phyloP scores from a whole-genome alignment of 768 basidiomycete species.

The Russula sp. region DNA sequence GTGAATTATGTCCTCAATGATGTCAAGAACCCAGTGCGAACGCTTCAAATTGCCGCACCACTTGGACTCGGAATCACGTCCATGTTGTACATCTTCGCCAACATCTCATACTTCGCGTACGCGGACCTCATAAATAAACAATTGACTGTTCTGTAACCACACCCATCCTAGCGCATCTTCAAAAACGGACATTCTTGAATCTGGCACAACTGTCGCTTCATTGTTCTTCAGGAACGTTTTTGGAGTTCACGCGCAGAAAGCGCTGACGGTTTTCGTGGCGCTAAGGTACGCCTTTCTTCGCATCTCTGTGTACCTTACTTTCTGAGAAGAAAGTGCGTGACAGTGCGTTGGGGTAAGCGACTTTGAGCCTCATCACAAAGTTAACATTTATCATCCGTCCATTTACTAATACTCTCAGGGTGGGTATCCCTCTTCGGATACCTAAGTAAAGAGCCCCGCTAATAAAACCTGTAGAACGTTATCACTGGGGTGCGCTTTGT shows the following conservation, averaged over 20 bases:
- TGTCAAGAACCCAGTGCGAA: constrained; percentile 51
- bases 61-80: constrained; percentile 50
- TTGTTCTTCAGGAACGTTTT: constrained; percentile 58
- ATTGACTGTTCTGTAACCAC: not conserved
- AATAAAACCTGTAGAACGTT: constrained; percentile 7
- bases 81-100: constrained; percentile 47
- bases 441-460: not conserved
- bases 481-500: constrained; percentile 2
- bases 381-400: not conserved
- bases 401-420: not conserved
- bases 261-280: constrained; percentile 48
- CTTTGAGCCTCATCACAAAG: not conserved
- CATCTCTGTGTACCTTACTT: too few relatives aligned
- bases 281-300: constrained; percentile 36
- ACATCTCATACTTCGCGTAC: constrained; percentile 49
- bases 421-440: not conserved
- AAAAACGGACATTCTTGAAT: constrained; percentile 40
- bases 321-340: not conserved
- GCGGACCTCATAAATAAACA: constrained; percentile 8
- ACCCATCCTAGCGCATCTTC: constrained; percentile 32
- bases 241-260: constrained; percentile 43
- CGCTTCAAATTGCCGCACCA: constrained; percentile 55
- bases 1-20: constrained; percentile 56
- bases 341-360: constrained; percentile 33
- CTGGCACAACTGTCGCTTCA: constrained; percentile 49